Conservation (phyloP, 805 yeast species). For the Kluyveromyces wickerhamii region DNA sequence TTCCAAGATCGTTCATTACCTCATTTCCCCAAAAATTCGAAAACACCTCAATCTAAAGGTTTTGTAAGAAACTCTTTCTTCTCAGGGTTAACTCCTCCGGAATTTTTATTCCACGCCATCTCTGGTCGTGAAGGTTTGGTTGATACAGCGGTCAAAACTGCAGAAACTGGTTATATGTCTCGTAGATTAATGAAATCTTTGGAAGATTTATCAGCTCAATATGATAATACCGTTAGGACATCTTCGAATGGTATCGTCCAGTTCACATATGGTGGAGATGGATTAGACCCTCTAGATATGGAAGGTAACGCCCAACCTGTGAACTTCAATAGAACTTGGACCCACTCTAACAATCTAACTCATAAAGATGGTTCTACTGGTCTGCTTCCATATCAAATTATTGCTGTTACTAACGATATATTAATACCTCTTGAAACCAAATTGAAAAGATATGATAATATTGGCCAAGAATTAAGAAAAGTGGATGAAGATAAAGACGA, state of each 20-base stretch:
- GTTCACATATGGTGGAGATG: conserved; percentile 97
- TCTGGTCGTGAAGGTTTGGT: conserved; percentile 99
- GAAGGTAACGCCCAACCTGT: conserved; percentile 98
- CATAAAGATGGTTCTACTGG: conserved; percentile 46
- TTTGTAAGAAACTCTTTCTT: conserved; percentile 94
- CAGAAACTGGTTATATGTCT: conserved; percentile 98
- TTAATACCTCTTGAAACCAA: conserved; percentile 53
- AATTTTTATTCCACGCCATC: conserved; percentile 95
- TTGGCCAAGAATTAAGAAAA: conserved; percentile 45
- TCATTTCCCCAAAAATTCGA: conserved; percentile 90
- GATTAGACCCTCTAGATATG: conserved; percentile 97
- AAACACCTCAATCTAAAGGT: conserved; percentile 96
- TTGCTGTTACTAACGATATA: conserved; percentile 44
- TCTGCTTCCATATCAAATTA: conserved; percentile 63
- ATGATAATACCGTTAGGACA: conserved; percentile 91
- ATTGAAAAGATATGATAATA: conserved; percentile 62
- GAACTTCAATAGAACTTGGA: conserved; percentile 90
- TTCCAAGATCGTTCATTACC: conserved; percentile 98
- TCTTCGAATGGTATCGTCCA: conserved; percentile 96
- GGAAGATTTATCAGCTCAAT: conserved; percentile 89
- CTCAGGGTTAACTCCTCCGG: conserved; percentile 93
- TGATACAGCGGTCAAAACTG: conserved; percentile 98
- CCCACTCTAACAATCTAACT: conserved; percentile 74
- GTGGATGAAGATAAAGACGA: conserved; percentile 46
- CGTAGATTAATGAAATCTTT: conserved; percentile 95